Conservation (phyloP, 2,329 filamentous ascomycete species). For the Diaporthe citriasiana region DNA sequence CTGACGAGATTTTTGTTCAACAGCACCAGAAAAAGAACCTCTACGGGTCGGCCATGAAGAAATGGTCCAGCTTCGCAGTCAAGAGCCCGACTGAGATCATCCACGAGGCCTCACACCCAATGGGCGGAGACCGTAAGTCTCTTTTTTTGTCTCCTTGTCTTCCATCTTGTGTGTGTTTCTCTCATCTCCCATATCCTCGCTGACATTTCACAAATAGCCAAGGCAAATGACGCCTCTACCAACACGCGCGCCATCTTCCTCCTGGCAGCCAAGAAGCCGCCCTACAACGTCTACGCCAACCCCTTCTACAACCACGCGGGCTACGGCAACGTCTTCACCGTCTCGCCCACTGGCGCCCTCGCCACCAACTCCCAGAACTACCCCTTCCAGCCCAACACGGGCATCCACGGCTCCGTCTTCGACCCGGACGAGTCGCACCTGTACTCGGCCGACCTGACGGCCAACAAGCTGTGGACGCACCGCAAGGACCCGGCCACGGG, state of each 20-base stretch:
- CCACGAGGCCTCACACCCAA: conserved; percentile 80
- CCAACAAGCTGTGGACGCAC: conserved; percentile 89
- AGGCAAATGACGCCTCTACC: conserved; percentile 76
- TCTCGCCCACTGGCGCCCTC: conserved; percentile 70
- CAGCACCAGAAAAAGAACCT: conserved; percentile 87
- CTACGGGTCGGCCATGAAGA: conserved; percentile 94
- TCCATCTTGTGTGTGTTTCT: background rate
- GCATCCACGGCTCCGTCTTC: conserved; percentile 87
- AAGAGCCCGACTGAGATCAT: conserved; percentile 81
- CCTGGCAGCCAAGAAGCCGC: conserved; percentile 81
- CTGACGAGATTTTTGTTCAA: background rate
- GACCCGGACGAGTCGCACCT: conserved; percentile 80
- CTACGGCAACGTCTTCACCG: conserved; percentile 82
- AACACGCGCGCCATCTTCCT: conserved; percentile 93
- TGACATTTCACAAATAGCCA: conserved; percentile 60
- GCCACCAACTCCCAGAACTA: conserved; percentile 79
- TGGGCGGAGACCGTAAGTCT: conserved; percentile 77
- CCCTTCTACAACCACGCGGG: conserved; percentile 91
- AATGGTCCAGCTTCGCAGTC: conserved; percentile 87
- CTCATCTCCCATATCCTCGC: background rate
- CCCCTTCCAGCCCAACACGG: conserved; percentile 76
- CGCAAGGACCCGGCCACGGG: conserved; percentile 68
- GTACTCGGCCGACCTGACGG: conserved; percentile 83
- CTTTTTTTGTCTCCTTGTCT: conserved; percentile 62
- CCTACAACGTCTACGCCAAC: conserved; percentile 88